Evolutionary conservation across 768 basidiomycete genomes (phyloP), one percentile per base, ranked within the genome.

Genomic region (Kwoniella dendrophila): DNA sequence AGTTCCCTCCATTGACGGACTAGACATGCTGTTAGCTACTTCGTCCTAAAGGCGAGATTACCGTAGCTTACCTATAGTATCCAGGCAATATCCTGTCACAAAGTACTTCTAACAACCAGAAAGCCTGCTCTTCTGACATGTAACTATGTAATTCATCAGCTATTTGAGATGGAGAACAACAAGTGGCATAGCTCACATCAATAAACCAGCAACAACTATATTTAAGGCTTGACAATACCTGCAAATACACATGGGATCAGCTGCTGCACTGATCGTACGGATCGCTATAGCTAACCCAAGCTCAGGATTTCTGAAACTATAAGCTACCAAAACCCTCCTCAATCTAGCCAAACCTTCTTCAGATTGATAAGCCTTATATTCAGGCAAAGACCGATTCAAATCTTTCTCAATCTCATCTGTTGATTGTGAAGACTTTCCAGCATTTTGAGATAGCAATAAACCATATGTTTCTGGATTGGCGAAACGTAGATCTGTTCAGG

Each of bases 151-250:
- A n/a, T n/a, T n/a, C n/a, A n/a, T n/a, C 14, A 27, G 36, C 14
- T 47, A 0, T 22, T 1, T 48, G 32, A 50, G 55, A 18, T 20
- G 32, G 5, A 20, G 8, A 27, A 7, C 29, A 40, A 2, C 14
- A 45, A 51, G 20, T 66, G 60, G 26, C 27, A 14, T 32, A 20
- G 70, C 76, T 67, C 41, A 79, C 77, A 80, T 80, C 29, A 80
- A 60, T 11, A 78, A 65, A 12, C 73, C 93, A 27, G 95, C 94
- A 0, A 90, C 90, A n/a, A 75, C 73, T 50, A 99, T 95, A 76
- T 99, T 99, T 91, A 99, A 92, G 5, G 95, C 96, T 88, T 98
- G 94, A 77, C 93, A 95, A 78, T 94, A 94, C n/a, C 92, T 92
- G 89, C n/a, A n/a, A n/a, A 26, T 45, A 36, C 7, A 16, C 1